phyloP scores from a whole-genome alignment of 495 filamentous ascomycete species.

The Penicillium paxilli region DNA sequence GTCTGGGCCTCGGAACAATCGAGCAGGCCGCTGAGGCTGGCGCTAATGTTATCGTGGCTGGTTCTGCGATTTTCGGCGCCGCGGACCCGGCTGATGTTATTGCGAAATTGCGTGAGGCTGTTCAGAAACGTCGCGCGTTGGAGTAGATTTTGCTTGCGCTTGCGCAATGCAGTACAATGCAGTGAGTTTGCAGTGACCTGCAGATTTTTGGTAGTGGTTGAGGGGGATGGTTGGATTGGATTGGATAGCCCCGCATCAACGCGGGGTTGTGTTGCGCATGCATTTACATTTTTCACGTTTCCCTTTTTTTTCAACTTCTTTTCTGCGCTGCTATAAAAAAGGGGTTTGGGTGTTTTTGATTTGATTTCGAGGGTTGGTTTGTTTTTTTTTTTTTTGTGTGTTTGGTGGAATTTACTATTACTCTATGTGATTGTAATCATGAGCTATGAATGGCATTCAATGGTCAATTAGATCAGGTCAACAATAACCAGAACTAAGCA shows the following conservation, averaged over 20 bases:
- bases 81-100: conserved; percentile 86
- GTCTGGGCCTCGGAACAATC: conserved; percentile 82
- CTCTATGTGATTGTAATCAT: conserved; percentile 17
- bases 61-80: conserved; percentile 95
- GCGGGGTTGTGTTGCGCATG: background rate
- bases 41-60: conserved; percentile 97
- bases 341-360: conserved; percentile 24
- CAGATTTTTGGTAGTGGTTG: too few relatives aligned
- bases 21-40: conserved; percentile 94
- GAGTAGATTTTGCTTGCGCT: background rate
- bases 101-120: conserved; percentile 69
- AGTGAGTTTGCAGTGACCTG: background rate
- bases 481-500: too few relatives aligned
- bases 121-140: conserved; percentile 55
- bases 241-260: background rate
- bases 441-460: conserved; percentile 27
- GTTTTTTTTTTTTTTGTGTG: conserved; percentile 7
- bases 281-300: background rate
- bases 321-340: conserved; percentile 19
- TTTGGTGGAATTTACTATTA: conserved; percentile 8
- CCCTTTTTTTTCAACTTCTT: background rate
- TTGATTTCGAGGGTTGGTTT: background rate
- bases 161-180: too few relatives aligned
- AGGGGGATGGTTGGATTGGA: too few relatives aligned
- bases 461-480: background rate